Evolutionary conservation across 805 yeast genomes (phyloP), one percentile per base, ranked within the genome.

Genomic region (Yarrowia sp.): DNA sequence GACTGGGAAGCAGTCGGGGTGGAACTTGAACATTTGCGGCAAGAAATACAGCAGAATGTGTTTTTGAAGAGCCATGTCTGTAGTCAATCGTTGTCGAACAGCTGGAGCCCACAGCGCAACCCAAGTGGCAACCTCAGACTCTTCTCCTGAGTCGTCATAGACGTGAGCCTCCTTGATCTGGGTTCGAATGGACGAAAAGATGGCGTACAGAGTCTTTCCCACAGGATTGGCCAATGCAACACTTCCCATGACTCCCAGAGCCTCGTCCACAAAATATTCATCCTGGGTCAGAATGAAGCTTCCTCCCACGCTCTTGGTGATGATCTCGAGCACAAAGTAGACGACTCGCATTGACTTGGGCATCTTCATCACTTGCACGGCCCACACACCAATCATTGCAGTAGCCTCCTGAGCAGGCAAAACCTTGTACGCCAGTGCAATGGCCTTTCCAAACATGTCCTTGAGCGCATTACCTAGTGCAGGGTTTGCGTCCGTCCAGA

Each of bases 401-500:
- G 12, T 65, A 17, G 66, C 65, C 46, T 46, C 61, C 12, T 68
- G 61, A 44, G 71, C 68, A 1, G 64, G 28, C 63, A 67, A 26
- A 49, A 75, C 67, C 17, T 68, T 67, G 35, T 76, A 76, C 43
- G 82, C 59, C 22, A 85, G 76, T 1, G 70, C 67, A 11, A 87
- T 72, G 58, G 87, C 70, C 68, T 87, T 90, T 2, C 73, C 63
- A 54, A 90, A 81, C 51, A 91, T 71, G 33, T 85, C 89, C 64
- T 79, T 82, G 62, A 90, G 73, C 0, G 96, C 86, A 70, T 88
- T 89, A 6, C 87, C 84, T 28, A 89, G 73, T 0, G 96, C 86
- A 1, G 89, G 84, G 4, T 88, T 86, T 1, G 89, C 82, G 59
- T 86, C 89, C 62, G 83, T 84, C 85, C 92, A 86, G 72, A 83